Evolutionary conservation across 1,284 basidiomycete species (phyloP), one percentile per base, ranked within the genome.

Genomic region (Spongiforma sp.): DNA sequence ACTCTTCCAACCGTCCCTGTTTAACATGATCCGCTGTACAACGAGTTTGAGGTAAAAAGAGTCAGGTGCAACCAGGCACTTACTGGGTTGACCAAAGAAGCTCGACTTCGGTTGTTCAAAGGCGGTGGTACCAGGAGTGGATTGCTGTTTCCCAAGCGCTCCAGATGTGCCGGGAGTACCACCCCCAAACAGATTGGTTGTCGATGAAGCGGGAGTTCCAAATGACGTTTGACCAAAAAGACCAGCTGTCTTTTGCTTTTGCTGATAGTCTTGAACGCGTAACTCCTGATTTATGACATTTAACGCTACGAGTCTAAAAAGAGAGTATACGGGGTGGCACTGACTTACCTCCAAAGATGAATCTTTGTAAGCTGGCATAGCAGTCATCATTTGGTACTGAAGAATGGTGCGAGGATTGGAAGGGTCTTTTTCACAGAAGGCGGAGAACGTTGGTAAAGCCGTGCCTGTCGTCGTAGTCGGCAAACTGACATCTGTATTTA

Each of bases 361-460:
- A 53, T 88, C 87, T 62, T 82, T 77, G 72, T 93, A 93, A 17
- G 82, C 82, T 28, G 89, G 89, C 81, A 88, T 90, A 64, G 88
- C 89, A n/a, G 88, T 83, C 59, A 91, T 91, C 37, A 88, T 83
- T 75, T 93, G 91, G 72, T 89, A 93, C 64, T 89, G 87, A 36
- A 88, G 78, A 6, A 79, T 84, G 32, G 76, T 59, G 50, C 63
- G 79, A 15, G 77, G 65, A 54, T 78, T 81, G 6, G 77, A 71
- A 30, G 77, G 65, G 68, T 93, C 91, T 67, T 91, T 91, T 73
- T 93, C 91, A 34, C 65, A 75, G 64, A 79, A 86, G 0, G 78
- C 76, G 32, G 71, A 73, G 71, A 87, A 93, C 7, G 83, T 77
- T 7, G 90, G 87, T 69, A 85, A 87, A 14, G 84, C 78, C 0